Conservation (phyloP, 345 rosid species). For the Eucalyptus pauciflora region DNA sequence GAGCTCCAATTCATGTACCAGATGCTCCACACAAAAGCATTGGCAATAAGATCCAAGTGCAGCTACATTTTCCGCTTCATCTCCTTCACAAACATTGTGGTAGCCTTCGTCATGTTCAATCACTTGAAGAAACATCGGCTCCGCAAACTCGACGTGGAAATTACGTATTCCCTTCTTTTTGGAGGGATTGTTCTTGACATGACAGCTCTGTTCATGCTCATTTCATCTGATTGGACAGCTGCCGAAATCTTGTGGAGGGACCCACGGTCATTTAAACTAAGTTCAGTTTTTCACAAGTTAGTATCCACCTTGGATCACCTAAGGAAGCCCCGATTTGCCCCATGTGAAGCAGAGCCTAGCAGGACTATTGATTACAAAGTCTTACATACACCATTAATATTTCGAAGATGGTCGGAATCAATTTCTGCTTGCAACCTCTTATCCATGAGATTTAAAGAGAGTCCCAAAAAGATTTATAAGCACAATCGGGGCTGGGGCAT, state of each 20-base stretch:
- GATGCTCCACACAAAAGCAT: background rate
- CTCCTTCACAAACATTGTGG: fast-evolving
- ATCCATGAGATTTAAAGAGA: background rate
- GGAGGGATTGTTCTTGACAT: background rate
- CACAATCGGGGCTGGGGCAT: fast-evolving
- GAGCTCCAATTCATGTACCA: background rate
- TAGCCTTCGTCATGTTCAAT: background rate
- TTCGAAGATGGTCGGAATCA: background rate
- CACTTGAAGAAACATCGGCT: background rate
- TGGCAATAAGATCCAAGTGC: background rate
- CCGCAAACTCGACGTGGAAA: fast-evolving
- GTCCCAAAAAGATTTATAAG: background rate
- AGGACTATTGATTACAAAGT: fast-evolving
- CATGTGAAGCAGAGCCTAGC: background rate
- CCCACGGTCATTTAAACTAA: fast-evolving
- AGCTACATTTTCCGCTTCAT: background rate
- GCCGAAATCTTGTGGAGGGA: background rate
- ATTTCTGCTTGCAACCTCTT: background rate
- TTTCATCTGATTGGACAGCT: background rate
- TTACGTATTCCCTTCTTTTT: background rate
- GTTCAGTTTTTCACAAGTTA: fast-evolving
- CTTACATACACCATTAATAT: background rate
- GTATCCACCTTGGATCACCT: fast-evolving
- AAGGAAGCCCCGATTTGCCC: background rate
- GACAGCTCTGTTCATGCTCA: background rate